Evolutionary conservation across 768 basidiomycete species (phyloP), one percentile per base, ranked within the genome.

Genomic region (Gyrodon lividus): DNA sequence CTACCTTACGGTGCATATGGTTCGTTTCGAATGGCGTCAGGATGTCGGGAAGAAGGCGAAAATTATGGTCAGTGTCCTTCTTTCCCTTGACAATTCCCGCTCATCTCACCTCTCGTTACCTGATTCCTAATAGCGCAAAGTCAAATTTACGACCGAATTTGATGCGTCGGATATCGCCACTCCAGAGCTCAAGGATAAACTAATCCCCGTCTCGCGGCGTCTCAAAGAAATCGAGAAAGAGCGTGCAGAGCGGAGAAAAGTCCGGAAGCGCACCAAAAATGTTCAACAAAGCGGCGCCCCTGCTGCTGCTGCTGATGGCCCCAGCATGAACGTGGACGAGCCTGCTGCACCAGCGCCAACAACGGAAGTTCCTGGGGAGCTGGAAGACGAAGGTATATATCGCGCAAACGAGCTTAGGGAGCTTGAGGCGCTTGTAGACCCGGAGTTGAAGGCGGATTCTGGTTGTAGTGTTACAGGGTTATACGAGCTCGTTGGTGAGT

Each of bases 21-120:
- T 95, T 12, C 89, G 97, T 42, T 99, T 98, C 68, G 87, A 86
- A 49, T 99, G 97, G 97, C 77, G 92, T 53, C 77, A 81, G 33
- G 97, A 98, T 58, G 94, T 97, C 52, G 71, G 71, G 46, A 92
- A 87, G 75, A 98, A 98, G 65, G 85, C 96, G 2, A 98, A 99
- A 73, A 96, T 98, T 66, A 93, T 99, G 96, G 89, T 89, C 54
- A 39, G 72, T 60, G 24, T 5, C 9, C 50, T 0, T 17, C 22
- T 7, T 38, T 26, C 16, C 6, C 22, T 40, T 41, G 17, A 22
- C 7, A 10, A 12, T 22, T 28, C 8, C 22, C 10, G 20, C 30
- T 24, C 31, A n/a, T 20, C 45, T 43, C 20, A 14, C 14, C 28
- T 2, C 17, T 24, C 39, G 20, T n/a, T 17, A 19, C 46, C 35